phyloP scores from a whole-genome alignment of 2,329 filamentous ascomycete genomes.

The Fusarium hostae region DNA sequence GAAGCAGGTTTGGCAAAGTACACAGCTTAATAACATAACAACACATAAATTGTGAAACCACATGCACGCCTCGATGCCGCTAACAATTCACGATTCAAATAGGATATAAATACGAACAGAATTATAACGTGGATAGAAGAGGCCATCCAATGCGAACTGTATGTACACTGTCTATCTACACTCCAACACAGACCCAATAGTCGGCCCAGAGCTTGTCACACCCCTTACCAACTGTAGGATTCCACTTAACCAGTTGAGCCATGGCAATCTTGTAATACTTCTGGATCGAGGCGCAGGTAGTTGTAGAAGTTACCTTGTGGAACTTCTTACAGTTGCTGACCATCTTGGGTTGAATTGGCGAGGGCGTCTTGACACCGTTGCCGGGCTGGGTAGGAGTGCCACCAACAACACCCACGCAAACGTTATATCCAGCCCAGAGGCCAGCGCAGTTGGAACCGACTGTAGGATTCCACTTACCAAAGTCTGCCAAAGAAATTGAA shows the following conservation, averaged over 20 bases:
- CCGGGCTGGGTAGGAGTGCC: background rate
- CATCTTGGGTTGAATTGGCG: background rate
- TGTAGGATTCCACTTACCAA: conserved; percentile 19
- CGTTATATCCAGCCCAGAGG: background rate
- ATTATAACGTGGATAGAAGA: too few relatives aligned
- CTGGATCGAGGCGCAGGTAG: background rate
- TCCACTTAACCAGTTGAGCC: background rate
- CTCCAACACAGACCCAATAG: background rate
- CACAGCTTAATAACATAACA: too few relatives aligned
- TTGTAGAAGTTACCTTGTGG: background rate
- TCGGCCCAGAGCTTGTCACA: background rate
- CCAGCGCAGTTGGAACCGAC: background rate
- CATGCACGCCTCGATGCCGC: too few relatives aligned
- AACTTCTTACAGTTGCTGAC: background rate
- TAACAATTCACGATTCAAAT: too few relatives aligned
- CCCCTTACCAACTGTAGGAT: background rate
- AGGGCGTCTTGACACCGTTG: background rate
- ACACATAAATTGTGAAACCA: too few relatives aligned
- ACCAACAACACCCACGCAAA: background rate
- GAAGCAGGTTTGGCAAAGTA: too few relatives aligned
- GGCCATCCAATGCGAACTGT: too few relatives aligned
- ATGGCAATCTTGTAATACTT: background rate
- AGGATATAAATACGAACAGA: too few relatives aligned
- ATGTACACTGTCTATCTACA: background rate
- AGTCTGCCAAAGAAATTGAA: background rate